phyloP scores from a whole-genome alignment of 1,284 basidiomycete species.

The Sanguinoderma infundibulare region DNA sequence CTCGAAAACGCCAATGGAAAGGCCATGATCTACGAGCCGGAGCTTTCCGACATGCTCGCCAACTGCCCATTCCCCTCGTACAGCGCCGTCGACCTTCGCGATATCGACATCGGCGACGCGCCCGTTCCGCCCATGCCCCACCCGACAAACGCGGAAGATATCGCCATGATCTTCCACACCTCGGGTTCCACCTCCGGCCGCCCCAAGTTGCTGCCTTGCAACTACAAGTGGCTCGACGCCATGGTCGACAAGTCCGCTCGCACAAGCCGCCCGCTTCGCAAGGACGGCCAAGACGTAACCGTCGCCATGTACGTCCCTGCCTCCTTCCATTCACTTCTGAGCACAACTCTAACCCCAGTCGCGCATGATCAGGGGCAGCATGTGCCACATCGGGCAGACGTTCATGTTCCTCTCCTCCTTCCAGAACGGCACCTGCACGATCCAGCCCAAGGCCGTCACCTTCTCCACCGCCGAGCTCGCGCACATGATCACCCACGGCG shows the following conservation, averaged over 20 bases:
- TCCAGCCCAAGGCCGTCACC: constrained; percentile 65
- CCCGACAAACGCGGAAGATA: constrained; percentile 33
- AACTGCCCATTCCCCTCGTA: constrained; percentile 52
- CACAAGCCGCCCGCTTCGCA: constrained; percentile 51
- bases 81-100: constrained; percentile 44
- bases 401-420: constrained; percentile 65
- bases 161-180: constrained; percentile 72
- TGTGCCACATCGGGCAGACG: constrained; percentile 37
- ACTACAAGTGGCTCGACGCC: constrained; percentile 60
- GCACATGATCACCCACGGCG: constrained; percentile 67
- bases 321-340: not conserved
- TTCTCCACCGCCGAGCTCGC: constrained; percentile 69
- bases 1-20: constrained; percentile 56
- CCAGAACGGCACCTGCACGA: constrained; percentile 72
- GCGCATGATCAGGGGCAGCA: constrained; percentile 30
- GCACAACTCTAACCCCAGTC: constrained; percentile 7
- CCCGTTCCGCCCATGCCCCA: constrained; percentile 35
- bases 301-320: constrained; percentile 32
- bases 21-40: constrained; percentile 62
- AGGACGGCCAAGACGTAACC: constrained; percentile 61
- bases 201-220: constrained; percentile 73
- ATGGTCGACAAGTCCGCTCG: constrained; percentile 60
- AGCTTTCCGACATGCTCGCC: constrained; percentile 41
- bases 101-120: constrained; percentile 31
- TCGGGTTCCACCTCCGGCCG: constrained; percentile 75